Evolutionary conservation across 225 moss, liverwort and hornwort genomes (phyloP).

Genomic region (Physcomitrellopsis africana): DNA sequence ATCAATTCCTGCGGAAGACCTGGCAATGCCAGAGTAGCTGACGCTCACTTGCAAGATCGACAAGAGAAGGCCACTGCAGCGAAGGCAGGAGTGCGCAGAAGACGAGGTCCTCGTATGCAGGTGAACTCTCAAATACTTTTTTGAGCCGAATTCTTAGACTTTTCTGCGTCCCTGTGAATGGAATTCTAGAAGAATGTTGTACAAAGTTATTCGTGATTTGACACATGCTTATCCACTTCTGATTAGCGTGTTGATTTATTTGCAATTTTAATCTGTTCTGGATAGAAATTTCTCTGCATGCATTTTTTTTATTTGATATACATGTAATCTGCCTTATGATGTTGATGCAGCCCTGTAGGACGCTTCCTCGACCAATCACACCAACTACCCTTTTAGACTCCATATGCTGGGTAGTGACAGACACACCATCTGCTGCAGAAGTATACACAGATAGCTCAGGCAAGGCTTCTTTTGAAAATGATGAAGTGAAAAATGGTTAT

Average conservation of each 20-base stretch:
- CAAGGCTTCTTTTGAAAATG: constrained; percentile 47
- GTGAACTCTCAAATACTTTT: constrained; percentile 29
- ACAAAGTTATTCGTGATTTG: not conserved
- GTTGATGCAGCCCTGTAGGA: constrained; percentile 63
- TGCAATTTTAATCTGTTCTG: not conserved
- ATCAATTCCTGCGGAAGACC: constrained; percentile 40
- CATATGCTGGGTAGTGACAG: constrained; percentile 59
- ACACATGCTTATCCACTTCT: constrained; percentile 9
- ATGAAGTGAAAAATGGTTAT: constrained; percentile 39
- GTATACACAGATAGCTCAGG: constrained; percentile 58
- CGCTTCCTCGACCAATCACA: constrained; percentile 55
- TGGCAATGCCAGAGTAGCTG: constrained; percentile 34
- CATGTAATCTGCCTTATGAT: constrained; percentile 19
- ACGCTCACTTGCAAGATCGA: constrained; percentile 52
- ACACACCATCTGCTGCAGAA: constrained; percentile 54
- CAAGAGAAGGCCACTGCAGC: constrained; percentile 58
- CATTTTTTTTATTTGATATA: not conserved
- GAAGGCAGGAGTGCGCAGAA: constrained; percentile 65
- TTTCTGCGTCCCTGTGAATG: constrained; percentile 9
- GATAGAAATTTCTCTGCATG: not conserved
- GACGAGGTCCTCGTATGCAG: constrained; percentile 66
- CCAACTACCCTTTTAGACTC: constrained; percentile 55
- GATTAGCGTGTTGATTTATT: not conserved
- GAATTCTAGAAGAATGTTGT: constrained; percentile 10
- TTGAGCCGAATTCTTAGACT: constrained; percentile 1